These are phyloP conservation scores for Xylariaceae sp. DNA, from an alignment of 2,329 filamentous ascomycete genomes.

Conservation along the genomic window DNA sequence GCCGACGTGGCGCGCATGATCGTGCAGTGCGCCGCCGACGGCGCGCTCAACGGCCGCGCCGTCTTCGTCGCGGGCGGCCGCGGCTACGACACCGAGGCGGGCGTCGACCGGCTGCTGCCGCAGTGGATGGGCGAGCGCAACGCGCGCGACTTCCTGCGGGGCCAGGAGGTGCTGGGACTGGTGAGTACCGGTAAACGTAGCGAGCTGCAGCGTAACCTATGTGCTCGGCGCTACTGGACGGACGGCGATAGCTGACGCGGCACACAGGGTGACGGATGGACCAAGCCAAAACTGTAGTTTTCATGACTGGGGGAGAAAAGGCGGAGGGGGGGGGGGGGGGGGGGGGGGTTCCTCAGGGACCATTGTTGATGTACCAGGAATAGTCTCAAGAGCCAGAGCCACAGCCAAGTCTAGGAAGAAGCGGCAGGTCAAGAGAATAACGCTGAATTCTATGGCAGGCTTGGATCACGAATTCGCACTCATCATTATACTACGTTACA, in stretches of 20 bases:
- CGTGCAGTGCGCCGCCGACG: constrained; percentile 1
- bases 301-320: no score
- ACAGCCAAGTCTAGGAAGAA: no score
- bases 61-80: constrained; percentile 2
- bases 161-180: not conserved
- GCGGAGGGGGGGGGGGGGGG: no score
- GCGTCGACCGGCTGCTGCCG: constrained; percentile 1
- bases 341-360: no score
- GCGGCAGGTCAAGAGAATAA: no score
- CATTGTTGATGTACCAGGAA: no score
- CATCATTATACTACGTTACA: no score
- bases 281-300: constrained; percentile 1
- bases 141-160: not conserved
- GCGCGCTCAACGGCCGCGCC: not conserved
- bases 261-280: constrained; percentile 1
- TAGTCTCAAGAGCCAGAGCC: no score
- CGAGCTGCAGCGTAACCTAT: no score
- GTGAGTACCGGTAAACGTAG: not conserved
- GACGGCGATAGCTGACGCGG: not conserved
- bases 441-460: no score
- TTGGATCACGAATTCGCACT: no score
- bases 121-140: constrained; percentile 2
- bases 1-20: constrained; percentile 1
- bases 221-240: not conserved
- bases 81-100: constrained; percentile 1